Evolutionary conservation across 2,329 filamentous ascomycete genomes (phyloP), one percentile per base, ranked within the genome.

Genomic region (Colletotrichum tanaceti): DNA sequence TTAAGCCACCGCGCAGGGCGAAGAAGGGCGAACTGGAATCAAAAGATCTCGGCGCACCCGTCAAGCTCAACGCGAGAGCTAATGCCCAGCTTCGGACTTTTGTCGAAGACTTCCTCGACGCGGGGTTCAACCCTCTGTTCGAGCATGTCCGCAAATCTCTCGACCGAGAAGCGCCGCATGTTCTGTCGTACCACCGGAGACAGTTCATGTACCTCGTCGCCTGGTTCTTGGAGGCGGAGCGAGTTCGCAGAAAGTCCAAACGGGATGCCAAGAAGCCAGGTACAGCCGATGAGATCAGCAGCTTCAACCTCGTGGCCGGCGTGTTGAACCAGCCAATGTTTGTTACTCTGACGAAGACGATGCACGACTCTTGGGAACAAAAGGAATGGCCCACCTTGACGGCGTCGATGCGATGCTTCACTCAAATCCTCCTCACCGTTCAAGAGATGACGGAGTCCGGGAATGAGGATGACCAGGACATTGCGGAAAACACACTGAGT

Each of bases 281-380:
- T 10, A 71, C 70, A 1, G 76, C 79, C 4, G 86, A 87, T 52
- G 86, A 89, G 4, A 79, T 91, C 20, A 91, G 92, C 75, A 93
- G 89, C 71, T 99, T 96, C 80, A 92, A 92, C 55, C 86, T 98
- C 11, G 89, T 98, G 44, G 96, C 96, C 10, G 90, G 90, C 49
- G 95, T 98, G 4, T 85, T 99, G 72, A 97, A 95, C 73, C 96
- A 99, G 77, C 93, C 98, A 79, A 98, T 93, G 73, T 98, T 99
- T 74, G 91, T 98, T 71, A 90, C 93, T 2, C 81, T 99, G 20
- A 97, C 94, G 73, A 89, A 92, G 58, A 89, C 90, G 55, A 93
- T 99, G 85, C 91, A 95, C 71, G 87, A 87, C 62, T 88, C 91
- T 3, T 86, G 92, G 70, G 94, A 97, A 71, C 87, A 91, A 73